Evolutionary conservation across 2,329 filamentous ascomycete genomes (phyloP).

Genomic region (Clonostachys rosea): DNA sequence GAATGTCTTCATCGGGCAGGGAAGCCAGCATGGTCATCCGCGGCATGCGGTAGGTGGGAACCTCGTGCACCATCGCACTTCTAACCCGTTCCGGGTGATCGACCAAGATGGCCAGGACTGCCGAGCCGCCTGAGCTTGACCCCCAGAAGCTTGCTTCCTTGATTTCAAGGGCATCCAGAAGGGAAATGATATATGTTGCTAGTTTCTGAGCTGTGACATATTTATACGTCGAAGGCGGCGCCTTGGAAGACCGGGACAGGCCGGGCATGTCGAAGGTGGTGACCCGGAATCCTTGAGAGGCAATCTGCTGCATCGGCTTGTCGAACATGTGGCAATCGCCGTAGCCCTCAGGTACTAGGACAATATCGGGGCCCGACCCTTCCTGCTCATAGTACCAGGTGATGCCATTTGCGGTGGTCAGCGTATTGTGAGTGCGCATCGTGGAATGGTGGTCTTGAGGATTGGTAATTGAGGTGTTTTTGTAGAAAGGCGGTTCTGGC

Average conservation of each 20-base stretch:
- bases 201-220: conserved; percentile 1
- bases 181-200: background rate
- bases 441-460: too few relatives aligned
- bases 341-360: conserved; percentile 1
- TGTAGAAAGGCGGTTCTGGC: too few relatives aligned
- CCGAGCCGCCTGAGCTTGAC: background rate
- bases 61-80: conserved; percentile 1
- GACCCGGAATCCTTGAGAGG: conserved; percentile 1
- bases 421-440: too few relatives aligned
- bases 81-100: background rate
- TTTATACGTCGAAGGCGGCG: background rate
- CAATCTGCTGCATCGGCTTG: background rate
- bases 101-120: background rate
- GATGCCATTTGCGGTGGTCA: background rate
- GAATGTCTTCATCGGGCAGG: background rate
- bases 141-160: background rate
- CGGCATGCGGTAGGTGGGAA: background rate
- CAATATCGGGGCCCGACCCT: conserved; percentile 1
- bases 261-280: conserved; percentile 3
- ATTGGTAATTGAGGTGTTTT: too few relatives aligned
- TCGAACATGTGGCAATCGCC: conserved; percentile 2
- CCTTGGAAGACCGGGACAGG: conserved; percentile 1
- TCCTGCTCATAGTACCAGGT: conserved; percentile 4
- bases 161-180: background rate
- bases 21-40: background rate